Conservation (phyloP, 2,329 filamentous ascomycete species). For the Diplodia seriata region DNA sequence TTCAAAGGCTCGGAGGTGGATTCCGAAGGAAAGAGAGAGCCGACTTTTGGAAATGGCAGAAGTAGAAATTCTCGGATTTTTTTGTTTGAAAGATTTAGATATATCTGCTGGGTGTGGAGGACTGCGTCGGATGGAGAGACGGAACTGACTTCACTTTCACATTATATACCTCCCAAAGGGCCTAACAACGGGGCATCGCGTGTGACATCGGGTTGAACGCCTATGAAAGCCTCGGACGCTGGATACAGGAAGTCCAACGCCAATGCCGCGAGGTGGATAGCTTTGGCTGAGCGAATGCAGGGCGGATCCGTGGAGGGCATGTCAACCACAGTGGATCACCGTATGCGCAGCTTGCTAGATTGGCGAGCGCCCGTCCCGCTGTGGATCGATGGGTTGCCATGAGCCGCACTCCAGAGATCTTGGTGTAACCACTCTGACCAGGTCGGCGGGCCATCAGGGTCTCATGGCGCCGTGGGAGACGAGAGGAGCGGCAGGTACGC, state of each 20-base stretch:
- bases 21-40: not conserved
- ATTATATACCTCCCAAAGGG: slow-evolving; percentile 17
- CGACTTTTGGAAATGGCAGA: not conserved
- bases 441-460: slow-evolving; percentile 23
- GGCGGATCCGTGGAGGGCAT: not conserved
- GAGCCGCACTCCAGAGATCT: slow-evolving; percentile 21
- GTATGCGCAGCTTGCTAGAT: slow-evolving; percentile 26
- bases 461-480: not conserved
- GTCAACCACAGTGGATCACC: slow-evolving; percentile 18
- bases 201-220: slow-evolving; percentile 8
- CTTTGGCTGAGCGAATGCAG: slow-evolving; percentile 18
- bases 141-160: not conserved
- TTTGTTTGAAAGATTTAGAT: not conserved
- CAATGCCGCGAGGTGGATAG: slow-evolving; percentile 7
- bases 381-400: slow-evolving; percentile 27
- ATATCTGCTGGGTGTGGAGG: not conserved
- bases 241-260: not conserved
- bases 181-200: not conserved
- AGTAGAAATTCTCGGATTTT: not conserved
- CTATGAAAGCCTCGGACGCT: slow-evolving; percentile 6
- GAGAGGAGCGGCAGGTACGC: slow-evolving; percentile 26
- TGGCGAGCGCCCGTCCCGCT: slow-evolving; percentile 22
- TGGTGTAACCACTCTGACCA: not conserved
- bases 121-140: not conserved
- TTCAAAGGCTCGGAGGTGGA: not conserved